A percentile compares a stretch with the other conserved stretches of the same genome.
Conservation (phyloP, 176 grass and related monocot species). For the Sorghum bicolor region Sorghum_bicolor_NCBIv3 NC_012870.2:64932501-64933000, state of each 20-base stretch:
- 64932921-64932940: neutral
- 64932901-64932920: neutral
- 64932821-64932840: constrained; percentile 27
- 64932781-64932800: constrained; percentile 37
- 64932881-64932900: constrained; percentile 15
- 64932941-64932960: no score
- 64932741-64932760: constrained; percentile 27
- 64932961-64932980: no score
- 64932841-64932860: constrained; percentile 17
- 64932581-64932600: neutral
- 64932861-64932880: constrained; percentile 25
- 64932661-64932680: constrained; percentile 32
- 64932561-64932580: neutral
- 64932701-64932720: constrained; percentile 39
- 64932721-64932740: neutral
- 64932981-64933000: no score
- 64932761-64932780: constrained; percentile 20
- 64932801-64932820: constrained; percentile 31
- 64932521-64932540: neutral
- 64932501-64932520: neutral
- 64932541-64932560: neutral
- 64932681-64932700: constrained; percentile 16
- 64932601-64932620: no score
- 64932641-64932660: constrained; percentile 36
- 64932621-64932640: neutral